phyloP scores from a whole-genome alignment of 257 asterid species.

The Ophiorrhiza pumila region DNA sequence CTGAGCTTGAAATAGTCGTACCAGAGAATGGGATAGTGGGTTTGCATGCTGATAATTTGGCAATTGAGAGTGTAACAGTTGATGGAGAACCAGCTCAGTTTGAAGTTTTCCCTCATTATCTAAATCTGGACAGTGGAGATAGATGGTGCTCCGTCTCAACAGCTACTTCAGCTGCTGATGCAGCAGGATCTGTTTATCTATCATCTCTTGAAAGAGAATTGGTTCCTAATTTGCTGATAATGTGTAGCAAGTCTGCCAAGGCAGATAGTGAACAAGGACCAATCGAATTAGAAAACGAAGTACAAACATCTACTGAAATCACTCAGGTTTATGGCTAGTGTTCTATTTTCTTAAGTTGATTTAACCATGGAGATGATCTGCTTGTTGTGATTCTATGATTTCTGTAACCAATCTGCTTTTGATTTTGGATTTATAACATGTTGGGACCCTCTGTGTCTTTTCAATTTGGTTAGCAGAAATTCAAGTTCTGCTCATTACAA shows the following conservation, averaged over 20 bases:
- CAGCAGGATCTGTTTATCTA: conserved; percentile 87
- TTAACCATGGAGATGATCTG: not conserved
- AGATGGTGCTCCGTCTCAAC: conserved; percentile 99
- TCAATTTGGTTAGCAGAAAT: not conserved
- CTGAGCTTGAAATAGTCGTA: conserved; percentile 80
- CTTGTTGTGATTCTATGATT: not conserved
- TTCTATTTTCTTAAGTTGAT: conserved; percentile 10
- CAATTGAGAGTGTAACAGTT: conserved; percentile 82
- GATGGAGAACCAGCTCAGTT: conserved; percentile 89
- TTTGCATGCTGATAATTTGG: conserved; percentile 96
- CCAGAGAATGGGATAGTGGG: conserved; percentile 96
- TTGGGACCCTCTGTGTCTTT: not conserved
- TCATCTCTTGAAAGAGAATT: conserved; percentile 83
- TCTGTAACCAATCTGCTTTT: not conserved
- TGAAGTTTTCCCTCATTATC: conserved; percentile 92
- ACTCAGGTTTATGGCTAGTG: conserved; percentile 39
- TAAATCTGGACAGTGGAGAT: conserved; percentile 72
- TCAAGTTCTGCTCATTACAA: too few species aligned
- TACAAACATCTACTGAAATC: conserved; percentile 41
- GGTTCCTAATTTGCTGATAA: conserved; percentile 90
- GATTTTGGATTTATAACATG: not conserved
- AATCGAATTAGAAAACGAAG: conserved; percentile 44
- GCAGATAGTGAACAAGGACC: conserved; percentile 36
- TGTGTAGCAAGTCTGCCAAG: conserved; percentile 69
- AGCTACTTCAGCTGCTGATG: conserved; percentile 94